Conservation (phyloP, 257 asterid species). For the Solanum peruvianum region DNA sequence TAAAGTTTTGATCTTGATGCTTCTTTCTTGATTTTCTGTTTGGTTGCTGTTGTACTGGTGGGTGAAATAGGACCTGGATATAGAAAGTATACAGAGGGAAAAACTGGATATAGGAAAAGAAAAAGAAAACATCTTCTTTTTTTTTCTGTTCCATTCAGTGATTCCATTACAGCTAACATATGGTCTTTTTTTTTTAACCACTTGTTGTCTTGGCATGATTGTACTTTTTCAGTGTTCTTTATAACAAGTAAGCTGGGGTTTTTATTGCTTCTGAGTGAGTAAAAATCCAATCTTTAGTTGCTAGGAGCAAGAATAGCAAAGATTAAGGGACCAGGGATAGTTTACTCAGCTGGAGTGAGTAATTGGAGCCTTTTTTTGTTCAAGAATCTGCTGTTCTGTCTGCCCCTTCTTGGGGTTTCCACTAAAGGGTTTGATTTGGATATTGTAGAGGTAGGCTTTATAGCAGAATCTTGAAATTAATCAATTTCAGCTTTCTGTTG, state of each 20-base stretch:
- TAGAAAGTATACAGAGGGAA: conserved; percentile 1
- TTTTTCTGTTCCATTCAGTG: conserved; percentile 17
- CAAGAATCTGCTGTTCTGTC: conserved; percentile 26
- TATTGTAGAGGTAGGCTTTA: conserved; percentile 5
- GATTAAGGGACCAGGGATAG: neutral
- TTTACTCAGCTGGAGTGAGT: neutral
- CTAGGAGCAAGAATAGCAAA: neutral
- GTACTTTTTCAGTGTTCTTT: conserved; percentile 10
- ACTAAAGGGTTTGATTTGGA: neutral
- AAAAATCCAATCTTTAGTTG: neutral
- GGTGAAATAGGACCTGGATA: neutral
- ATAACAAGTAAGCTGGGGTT: conserved; percentile 18
- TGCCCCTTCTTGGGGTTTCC: conserved; percentile 7
- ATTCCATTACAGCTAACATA: conserved; percentile 7
- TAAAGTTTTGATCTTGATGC: conserved; percentile 30
- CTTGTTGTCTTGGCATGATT: conserved; percentile 23
- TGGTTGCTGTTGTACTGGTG: neutral
- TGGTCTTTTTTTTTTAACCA: conserved; percentile 4
- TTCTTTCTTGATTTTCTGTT: conserved; percentile 9
- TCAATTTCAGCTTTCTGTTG: neutral
- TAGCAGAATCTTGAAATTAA: neutral
- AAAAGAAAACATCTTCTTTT: conserved; percentile 4
- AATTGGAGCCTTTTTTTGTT: conserved; percentile 2
- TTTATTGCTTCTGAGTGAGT: neutral
- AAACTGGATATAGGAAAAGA: conserved; percentile 2